A percentile compares a stretch with the other conserved stretches of the same genome.
Conservation (phyloP, 495 filamentous ascomycete genomes). For the Talaromyces liani region DNA sequence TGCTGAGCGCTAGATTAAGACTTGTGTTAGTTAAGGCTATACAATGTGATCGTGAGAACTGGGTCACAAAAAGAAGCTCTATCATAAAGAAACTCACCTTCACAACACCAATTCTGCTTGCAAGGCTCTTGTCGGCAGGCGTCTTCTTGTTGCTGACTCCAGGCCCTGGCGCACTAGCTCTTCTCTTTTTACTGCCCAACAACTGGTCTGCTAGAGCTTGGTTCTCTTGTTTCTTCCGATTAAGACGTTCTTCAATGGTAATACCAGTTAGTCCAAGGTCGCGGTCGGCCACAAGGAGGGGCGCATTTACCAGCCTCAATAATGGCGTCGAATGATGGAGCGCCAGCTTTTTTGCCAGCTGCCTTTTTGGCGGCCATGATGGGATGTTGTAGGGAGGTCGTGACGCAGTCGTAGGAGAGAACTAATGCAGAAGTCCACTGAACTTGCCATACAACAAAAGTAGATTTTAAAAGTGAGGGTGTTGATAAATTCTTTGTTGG, state of each 20-base stretch:
- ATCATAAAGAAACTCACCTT: constrained; percentile 46
- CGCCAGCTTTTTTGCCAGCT: constrained; percentile 6
- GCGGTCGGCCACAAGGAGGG: not conserved
- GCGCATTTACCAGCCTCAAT: constrained; percentile 10
- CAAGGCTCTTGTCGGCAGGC: constrained; percentile 49
- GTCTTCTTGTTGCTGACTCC: constrained; percentile 35
- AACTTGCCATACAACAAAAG: not conserved
- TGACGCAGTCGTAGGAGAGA: not conserved
- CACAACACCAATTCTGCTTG: constrained; percentile 66
- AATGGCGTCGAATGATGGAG: constrained; percentile 5
- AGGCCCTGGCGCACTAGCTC: constrained; percentile 48
- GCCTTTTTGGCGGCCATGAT: constrained; percentile 10
- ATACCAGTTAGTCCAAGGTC: not conserved
- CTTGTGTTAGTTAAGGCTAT: not conserved
- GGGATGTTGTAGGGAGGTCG: not conserved
- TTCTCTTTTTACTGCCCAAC: constrained; percentile 52
- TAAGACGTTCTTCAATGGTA: constrained; percentile 24
- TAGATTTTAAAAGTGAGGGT: not conserved
- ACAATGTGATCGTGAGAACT: not conserved
- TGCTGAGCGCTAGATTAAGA: constrained; percentile 30
- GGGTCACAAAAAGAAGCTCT: not conserved
- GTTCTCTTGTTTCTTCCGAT: constrained; percentile 62
- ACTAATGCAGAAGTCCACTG: not conserved
- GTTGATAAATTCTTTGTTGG: not conserved
- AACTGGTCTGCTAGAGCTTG: constrained; percentile 65